phyloP scores from a whole-genome alignment of 257 asterid species.

The Hygrophila difformis region DNA sequence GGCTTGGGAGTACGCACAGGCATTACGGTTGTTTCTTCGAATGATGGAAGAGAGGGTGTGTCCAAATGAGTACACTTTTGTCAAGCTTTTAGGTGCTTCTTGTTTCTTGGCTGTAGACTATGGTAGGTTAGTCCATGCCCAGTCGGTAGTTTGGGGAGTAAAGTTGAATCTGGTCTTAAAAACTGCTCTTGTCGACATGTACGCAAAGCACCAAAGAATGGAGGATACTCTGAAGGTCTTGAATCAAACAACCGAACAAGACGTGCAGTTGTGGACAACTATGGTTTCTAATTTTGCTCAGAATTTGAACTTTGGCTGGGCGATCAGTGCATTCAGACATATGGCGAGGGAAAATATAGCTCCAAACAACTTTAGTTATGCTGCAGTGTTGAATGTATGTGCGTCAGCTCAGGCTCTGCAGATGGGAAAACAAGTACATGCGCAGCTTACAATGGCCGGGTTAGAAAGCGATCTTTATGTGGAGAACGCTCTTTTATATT shows the following conservation, averaged over 20 bases:
- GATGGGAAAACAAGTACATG: constrained; percentile 23
- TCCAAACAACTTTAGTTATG: constrained; percentile 23
- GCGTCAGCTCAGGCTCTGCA: constrained; percentile 14
- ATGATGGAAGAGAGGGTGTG: constrained; percentile 20
- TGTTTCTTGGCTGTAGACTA: constrained; percentile 15
- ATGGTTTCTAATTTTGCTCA: constrained; percentile 14
- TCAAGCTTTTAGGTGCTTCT: constrained; percentile 22
- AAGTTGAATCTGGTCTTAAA: constrained; percentile 22
- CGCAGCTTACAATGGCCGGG: constrained; percentile 17
- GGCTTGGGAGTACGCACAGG: constrained; percentile 18
- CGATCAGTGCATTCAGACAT: constrained; percentile 15
- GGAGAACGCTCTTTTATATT: constrained; percentile 25
- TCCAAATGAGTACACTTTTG: constrained; percentile 29
- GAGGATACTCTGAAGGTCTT: constrained; percentile 22
- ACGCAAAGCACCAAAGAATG: constrained; percentile 22
- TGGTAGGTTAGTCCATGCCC: constrained; percentile 20
- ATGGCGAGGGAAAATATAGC: constrained; percentile 13
- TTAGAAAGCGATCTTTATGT: constrained; percentile 18
- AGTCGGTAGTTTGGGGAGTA: constrained; percentile 20
- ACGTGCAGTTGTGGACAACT: constrained; percentile 23
- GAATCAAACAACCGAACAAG: constrained; percentile 23
- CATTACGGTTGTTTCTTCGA: constrained; percentile 11
- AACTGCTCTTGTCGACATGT: constrained; percentile 26
- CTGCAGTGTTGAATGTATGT: constrained; percentile 20
- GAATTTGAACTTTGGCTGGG: constrained; percentile 9